Conservation (phyloP, 768 basidiomycete species). For the Cystoderma amianthinum region DNA sequence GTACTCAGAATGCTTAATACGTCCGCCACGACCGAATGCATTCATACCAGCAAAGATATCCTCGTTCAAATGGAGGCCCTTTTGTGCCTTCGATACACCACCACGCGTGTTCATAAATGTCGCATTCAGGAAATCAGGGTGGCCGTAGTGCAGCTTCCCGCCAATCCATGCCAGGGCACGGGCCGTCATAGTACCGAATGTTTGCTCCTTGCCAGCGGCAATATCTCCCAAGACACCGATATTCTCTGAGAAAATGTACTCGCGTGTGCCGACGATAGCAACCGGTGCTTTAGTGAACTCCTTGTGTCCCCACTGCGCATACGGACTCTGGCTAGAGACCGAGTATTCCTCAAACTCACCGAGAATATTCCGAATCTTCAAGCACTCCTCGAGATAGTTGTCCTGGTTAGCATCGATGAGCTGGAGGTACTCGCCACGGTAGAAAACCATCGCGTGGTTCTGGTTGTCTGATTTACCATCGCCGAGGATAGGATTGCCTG, state of each 20-base stretch:
- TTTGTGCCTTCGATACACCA: conserved; percentile 98
- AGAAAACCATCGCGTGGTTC: conserved; percentile 99
- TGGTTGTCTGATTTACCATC: conserved; percentile 99
- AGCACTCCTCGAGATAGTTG: conserved; percentile 97
- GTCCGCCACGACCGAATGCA: conserved; percentile 94
- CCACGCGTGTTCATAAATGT: conserved; percentile 98
- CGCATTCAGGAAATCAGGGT: conserved; percentile 98
- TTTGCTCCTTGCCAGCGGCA: conserved; percentile 99
- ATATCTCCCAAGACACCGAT: conserved; percentile 99
- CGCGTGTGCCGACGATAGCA: conserved; percentile 96
- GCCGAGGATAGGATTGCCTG: conserved; percentile 97
- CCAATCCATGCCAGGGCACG: conserved; percentile 95
- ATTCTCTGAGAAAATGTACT: conserved; percentile 99
- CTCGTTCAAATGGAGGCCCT: conserved; percentile 96
- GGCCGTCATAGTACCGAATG: conserved; percentile 97
- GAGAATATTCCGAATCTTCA: conserved; percentile 96
- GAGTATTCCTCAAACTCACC: conserved; percentile 97
- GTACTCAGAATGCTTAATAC: conserved; percentile 99
- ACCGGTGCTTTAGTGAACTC: conserved; percentile 88
- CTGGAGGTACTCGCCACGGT: conserved; percentile 97
- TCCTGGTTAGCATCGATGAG: conserved; percentile 99
- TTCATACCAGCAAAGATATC: conserved; percentile 99
- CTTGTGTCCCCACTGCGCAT: conserved; percentile 93
- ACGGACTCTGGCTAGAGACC: conserved; percentile 88
- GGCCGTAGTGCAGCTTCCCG: conserved; percentile 97